These are phyloP conservation scores for Neofusicoccum cordaticola DNA, from an alignment of 2,329 filamentous ascomycete genomes.

Conservation along the genomic window DNA sequence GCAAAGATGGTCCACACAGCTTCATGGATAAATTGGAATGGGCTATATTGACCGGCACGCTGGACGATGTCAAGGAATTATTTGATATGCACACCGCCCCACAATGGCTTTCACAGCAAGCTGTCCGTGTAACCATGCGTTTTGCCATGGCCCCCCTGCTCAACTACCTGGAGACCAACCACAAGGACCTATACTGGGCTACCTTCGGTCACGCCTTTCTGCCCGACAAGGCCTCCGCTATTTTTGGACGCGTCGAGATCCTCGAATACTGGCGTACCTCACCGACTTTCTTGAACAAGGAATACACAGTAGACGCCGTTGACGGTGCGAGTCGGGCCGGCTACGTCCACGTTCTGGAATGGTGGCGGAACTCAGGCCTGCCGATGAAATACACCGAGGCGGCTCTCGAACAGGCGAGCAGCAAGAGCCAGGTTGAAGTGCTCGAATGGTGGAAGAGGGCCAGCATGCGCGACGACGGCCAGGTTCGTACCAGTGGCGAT, in stretches of 20 bases:
- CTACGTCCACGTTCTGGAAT: slow-evolving; percentile 80
- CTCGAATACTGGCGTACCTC: slow-evolving; percentile 90
- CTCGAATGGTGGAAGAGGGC: slow-evolving; percentile 91
- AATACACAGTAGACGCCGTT: slow-evolving; percentile 80
- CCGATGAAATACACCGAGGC: slow-evolving; percentile 81
- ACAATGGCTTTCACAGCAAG: slow-evolving; percentile 73
- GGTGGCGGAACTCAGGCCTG: slow-evolving; percentile 83
- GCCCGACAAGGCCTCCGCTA: slow-evolving; percentile 81
- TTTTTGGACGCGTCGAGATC: slow-evolving; percentile 80
- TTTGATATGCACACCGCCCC: slow-evolving; percentile 67
- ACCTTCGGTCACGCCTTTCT: slow-evolving; percentile 80
- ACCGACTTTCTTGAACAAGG: slow-evolving; percentile 76
- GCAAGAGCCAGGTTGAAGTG: slow-evolving; percentile 78
- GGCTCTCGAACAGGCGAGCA: slow-evolving; percentile 82
- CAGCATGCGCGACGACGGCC: slow-evolving; percentile 33
- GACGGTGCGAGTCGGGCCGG: slow-evolving; percentile 85
- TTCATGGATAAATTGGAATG: slow-evolving; percentile 81
- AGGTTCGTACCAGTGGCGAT: slow-evolving; percentile 22
- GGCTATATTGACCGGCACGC: slow-evolving; percentile 71
- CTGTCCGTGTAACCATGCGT: slow-evolving; percentile 86
- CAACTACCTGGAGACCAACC: slow-evolving; percentile 64
- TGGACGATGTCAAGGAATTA: slow-evolving; percentile 69
- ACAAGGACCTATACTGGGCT: slow-evolving; percentile 76
- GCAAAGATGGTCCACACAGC: slow-evolving; percentile 64
- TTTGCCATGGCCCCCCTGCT: slow-evolving; percentile 81